These are phyloP conservation scores for Lanmaoa pseudosensibilis DNA, from an alignment of 768 basidiomycete genomes.

Conservation along the genomic window DNA sequence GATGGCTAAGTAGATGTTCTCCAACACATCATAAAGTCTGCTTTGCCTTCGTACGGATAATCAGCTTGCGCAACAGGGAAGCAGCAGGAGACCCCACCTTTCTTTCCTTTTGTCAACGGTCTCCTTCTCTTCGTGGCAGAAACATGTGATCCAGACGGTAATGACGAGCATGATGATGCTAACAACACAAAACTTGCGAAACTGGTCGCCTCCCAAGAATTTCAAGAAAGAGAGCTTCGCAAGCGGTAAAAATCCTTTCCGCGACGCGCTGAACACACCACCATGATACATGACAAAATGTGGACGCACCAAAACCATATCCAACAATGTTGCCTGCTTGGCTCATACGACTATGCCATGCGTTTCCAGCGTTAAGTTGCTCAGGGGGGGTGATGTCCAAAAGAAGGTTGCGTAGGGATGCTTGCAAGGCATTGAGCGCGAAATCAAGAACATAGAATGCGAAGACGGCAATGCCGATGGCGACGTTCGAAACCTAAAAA, in stretches of 20 bases:
- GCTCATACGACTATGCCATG: constrained; percentile 96
- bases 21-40: constrained; percentile 67
- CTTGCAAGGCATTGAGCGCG: constrained; percentile 94
- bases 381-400: constrained; percentile 87
- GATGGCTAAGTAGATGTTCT: constrained; percentile 75
- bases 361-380: constrained; percentile 92
- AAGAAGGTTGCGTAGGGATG: constrained; percentile 89
- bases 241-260: constrained; percentile 83
- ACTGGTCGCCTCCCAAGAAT: constrained; percentile 87
- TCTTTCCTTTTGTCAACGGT: constrained; percentile 48
- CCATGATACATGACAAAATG: neutral
- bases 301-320: constrained; percentile 75
- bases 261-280: constrained; percentile 6
- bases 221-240: constrained; percentile 72
- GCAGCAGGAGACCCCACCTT: constrained; percentile 33
- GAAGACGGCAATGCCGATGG: constrained; percentile 83
- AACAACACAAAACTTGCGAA: constrained; percentile 93
- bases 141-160: constrained; percentile 89
- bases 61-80: constrained; percentile 2
- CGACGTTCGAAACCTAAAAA: constrained; percentile 58
- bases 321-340: constrained; percentile 97
- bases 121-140: constrained; percentile 78
- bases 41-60: constrained; percentile 35
- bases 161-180: constrained; percentile 73
- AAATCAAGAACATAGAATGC: constrained; percentile 96